Percentiles rank a stretch among this genome's conserved stretches.
Conservation (phyloP, 1,284 basidiomycete species). For the Leccinum huronense region DNA sequence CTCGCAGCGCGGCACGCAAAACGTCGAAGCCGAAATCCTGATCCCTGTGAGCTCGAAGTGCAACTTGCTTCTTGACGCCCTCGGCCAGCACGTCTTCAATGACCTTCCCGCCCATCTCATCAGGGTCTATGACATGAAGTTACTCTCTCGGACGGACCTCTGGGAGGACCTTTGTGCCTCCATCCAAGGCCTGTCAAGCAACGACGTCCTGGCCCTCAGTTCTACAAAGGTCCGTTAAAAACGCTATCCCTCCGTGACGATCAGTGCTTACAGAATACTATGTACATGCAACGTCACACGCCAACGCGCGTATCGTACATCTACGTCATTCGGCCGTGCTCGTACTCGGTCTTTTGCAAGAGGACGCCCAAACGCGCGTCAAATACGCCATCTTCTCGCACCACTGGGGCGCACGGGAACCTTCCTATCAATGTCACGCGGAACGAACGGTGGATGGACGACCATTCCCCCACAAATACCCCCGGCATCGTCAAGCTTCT, state of each 20-base stretch:
- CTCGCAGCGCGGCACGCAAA: neutral
- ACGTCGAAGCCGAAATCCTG: slow-evolving; percentile 3
- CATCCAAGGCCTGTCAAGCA: slow-evolving; percentile 7
- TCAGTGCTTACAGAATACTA: neutral
- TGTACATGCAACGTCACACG: neutral
- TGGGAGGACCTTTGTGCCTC: slow-evolving; percentile 11
- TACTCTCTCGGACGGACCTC: slow-evolving; percentile 16
- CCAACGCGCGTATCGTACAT: neutral
- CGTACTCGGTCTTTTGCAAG: slow-evolving; percentile 1
- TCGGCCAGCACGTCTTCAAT: slow-evolving; percentile 19
- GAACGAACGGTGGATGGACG: slow-evolving; percentile 3
- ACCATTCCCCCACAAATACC: neutral
- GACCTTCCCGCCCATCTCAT: slow-evolving; percentile 20
- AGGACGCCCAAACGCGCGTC: slow-evolving; percentile 7
- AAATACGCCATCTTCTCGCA: slow-evolving; percentile 22
- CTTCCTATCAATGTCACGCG: slow-evolving; percentile 11
- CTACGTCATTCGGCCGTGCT: neutral
- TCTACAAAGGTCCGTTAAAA: slow-evolving; percentile 13
- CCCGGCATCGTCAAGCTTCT: slow-evolving; percentile 11
- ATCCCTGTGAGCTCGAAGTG: slow-evolving; percentile 8
- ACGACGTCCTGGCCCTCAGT: slow-evolving; percentile 7
- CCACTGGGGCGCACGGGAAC: slow-evolving; percentile 19
- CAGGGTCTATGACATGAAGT: slow-evolving; percentile 12
- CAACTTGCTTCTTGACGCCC: slow-evolving; percentile 11
- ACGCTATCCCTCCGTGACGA: neutral